Percentiles rank a stretch among this genome's conserved stretches.
Conservation (phyloP, 768 basidiomycete species). For the Termitomyces sp. region DNA sequence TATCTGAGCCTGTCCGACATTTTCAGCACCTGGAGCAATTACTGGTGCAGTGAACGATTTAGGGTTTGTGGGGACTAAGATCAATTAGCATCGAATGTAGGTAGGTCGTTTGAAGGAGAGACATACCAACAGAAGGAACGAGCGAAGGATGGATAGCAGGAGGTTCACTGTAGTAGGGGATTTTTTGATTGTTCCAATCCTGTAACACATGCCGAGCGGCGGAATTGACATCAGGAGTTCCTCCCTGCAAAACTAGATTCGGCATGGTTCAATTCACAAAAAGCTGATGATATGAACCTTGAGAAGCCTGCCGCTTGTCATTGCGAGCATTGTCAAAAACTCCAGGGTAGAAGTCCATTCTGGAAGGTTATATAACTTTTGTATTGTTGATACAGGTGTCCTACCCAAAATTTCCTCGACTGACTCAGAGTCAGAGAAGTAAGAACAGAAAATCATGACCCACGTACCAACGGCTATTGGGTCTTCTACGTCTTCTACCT, state of each 20-base stretch:
- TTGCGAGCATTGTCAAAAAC: conserved; percentile 86
- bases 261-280: neutral
- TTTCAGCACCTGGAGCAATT: conserved; percentile 71
- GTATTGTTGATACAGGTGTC: conserved; percentile 64
- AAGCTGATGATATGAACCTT: conserved; percentile 46
- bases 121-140: conserved; percentile 47
- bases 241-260: conserved; percentile 48
- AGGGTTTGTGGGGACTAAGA: conserved; percentile 19
- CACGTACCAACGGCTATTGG: conserved; percentile 79
- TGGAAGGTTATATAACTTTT: conserved; percentile 83
- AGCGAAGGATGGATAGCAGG: conserved; percentile 75
- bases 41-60: conserved; percentile 21
- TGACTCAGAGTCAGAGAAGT: conserved; percentile 20
- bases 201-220: conserved; percentile 77
- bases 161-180: conserved; percentile 81
- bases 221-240: conserved; percentile 81
- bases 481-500: conserved; percentile 87
- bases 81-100: neutral
- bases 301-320: conserved; percentile 74
- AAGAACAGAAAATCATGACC: neutral
- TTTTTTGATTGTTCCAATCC: conserved; percentile 97
- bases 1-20: conserved; percentile 78
- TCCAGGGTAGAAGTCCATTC: conserved; percentile 66
- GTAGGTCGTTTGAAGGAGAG: neutral
- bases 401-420: conserved; percentile 84